Base-by-base conservation (phyloP, 257 asterid species). In the Schizonepeta tenuifolia region DNA sequence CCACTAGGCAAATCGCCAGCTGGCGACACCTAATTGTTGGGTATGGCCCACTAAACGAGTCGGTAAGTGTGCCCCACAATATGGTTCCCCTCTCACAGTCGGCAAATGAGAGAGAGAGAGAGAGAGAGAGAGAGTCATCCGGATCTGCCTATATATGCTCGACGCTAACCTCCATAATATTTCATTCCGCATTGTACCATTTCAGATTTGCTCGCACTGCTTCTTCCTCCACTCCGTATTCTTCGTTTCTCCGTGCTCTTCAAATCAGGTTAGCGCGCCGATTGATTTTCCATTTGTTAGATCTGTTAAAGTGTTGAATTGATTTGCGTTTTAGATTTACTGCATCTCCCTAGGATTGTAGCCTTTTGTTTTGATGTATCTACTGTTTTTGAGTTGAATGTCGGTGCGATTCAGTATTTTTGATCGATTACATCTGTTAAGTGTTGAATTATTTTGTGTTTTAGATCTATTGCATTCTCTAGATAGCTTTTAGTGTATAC, bases 131-230 rank as follows among this genome's bases (percentile, higher is more conserved):
- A 71, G 68, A 62, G 77, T 67, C 59, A 41, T 21, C 26, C 71
- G 78, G 79, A 70, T 77, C 84, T 36, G 75, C 71, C 75, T 80
- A 75, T 78, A 78, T 63, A 80, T 12, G 15, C 50, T 47, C 71
- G 56, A 22, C 36, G 12, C 53, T 76, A 58, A 58, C 17, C 24
- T 14, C 68, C 61, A 12, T 8, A 7, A 69, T 57, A 0, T 13
- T 51, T 69, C 80, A 70, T 56, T 73, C 81, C 41, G 73, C 77
- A 43, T 51, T 64, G 9, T 10, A 4, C 54, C 21, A 15, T 47
- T 11, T 31, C 15, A 10, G 28, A 36, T 60, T 26, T 21, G 43
- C 55, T 51, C 15, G 28, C 17, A 20, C 69, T 5, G 14, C 35
- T 5, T 18, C 35, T 68, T 44, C 55, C 55, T 49, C 21, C n/a